These are phyloP conservation scores for Ganoderma resinaceum DNA, from an alignment of 1,284 basidiomycete genomes.

Conservation along the genomic window DNA sequence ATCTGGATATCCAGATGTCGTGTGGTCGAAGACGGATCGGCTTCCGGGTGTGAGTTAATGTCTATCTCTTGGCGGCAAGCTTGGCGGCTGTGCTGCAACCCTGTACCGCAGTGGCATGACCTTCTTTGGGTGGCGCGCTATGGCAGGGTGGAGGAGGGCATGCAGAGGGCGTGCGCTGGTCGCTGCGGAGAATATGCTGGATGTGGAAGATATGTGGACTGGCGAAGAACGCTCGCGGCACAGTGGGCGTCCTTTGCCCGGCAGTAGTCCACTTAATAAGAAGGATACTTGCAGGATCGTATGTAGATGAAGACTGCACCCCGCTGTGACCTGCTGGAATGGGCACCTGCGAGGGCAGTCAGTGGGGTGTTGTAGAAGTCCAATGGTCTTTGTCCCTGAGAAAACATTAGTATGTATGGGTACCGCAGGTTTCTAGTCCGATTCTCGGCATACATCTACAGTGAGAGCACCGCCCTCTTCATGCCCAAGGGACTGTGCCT, in stretches of 20 bases:
- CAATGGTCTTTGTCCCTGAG: constrained; percentile 1
- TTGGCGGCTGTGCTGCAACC: constrained; percentile 17
- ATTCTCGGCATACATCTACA: background rate
- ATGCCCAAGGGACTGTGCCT: background rate
- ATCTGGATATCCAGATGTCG: constrained; percentile 17
- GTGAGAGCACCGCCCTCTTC: background rate
- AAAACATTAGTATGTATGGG: background rate
- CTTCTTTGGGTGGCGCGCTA: constrained; percentile 17
- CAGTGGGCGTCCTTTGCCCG: constrained; percentile 12
- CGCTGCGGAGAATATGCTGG: background rate
- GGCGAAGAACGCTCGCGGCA: background rate
- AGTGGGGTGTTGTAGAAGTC: background rate
- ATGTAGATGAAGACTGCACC: background rate
- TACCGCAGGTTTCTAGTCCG: background rate
- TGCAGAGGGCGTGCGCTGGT: constrained; percentile 22
- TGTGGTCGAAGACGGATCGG: constrained; percentile 18
- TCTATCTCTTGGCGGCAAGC: constrained; percentile 1
- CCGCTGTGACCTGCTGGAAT: background rate
- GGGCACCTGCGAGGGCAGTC: background rate
- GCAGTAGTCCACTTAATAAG: constrained; percentile 5
- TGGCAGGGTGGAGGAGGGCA: constrained; percentile 13
- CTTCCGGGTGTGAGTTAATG: constrained; percentile 23
- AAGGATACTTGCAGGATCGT: background rate
- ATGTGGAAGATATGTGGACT: background rate
- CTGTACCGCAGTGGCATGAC: constrained; percentile 24